Evolutionary conservation across 208 protist species (phyloP).

Genomic region (Leishmania tarentolae): DNA sequence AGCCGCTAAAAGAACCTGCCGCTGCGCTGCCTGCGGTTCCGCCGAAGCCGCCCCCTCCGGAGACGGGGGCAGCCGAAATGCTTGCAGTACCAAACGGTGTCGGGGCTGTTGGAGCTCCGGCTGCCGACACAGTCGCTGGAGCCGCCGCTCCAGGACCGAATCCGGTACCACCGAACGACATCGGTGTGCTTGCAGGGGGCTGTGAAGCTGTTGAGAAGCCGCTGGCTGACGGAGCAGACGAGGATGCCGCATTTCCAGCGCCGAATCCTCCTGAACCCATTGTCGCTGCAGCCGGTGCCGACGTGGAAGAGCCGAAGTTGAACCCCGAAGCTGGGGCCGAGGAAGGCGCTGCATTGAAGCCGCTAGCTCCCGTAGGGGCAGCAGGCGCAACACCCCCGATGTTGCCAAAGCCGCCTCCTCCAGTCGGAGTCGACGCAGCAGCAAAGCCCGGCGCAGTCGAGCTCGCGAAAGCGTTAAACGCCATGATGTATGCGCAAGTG

Average conservation of each 20-base stretch:
- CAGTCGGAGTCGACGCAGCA: conserved; percentile 1
- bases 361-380: neutral
- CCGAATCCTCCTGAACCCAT: conserved; percentile 2
- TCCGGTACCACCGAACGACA: conserved; percentile 8
- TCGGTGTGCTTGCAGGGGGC: conserved; percentile 6
- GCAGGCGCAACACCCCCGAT: neutral
- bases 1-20: neutral
- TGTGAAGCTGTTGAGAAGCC: conserved; percentile 16
- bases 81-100: conserved; percentile 4
- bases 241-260: conserved; percentile 1
- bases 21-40: neutral
- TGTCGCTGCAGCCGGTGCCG: neutral
- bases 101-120: conserved; percentile 3
- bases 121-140: conserved; percentile 11
- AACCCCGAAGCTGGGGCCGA: conserved; percentile 1
- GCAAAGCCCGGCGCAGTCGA: neutral
- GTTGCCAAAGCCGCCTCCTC: neutral
- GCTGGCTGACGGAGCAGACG: neutral
- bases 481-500: conserved; percentile 2
- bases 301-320: neutral
- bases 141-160: conserved; percentile 24
- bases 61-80: neutral
- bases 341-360: neutral
- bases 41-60: neutral
- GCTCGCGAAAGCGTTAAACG: conserved; percentile 14